Evolutionary conservation across 192 early-diverging fungal species (phyloP), one percentile per base, ranked within the genome.

Genomic region (Podila clonocystis): DNA sequence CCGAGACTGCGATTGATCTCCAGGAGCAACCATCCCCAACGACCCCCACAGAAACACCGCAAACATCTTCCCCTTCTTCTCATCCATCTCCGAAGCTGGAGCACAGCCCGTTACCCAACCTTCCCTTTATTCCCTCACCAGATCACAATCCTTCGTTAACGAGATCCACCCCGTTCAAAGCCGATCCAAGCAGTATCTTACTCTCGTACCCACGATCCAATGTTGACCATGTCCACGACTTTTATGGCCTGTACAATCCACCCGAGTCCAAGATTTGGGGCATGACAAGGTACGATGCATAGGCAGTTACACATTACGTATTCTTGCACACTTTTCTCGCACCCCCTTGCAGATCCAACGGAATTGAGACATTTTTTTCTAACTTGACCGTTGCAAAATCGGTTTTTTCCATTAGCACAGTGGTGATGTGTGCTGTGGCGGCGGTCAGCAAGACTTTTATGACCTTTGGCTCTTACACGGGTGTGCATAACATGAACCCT

Each of bases 401-500:
- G 0, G 20, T 24, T 24, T 24, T 52, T 11, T 26, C 20, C 45
- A 3, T 62, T 26, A 79, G 75, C 6, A 72, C 38, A 9, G 28
- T 72, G 63, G 70, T 80, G 41, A 80, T 80, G 77, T 55, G 65
- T 31, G 77, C 70, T 4, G 77, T 80, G 9, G 77, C 58, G n/a
- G 61, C 67, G 11, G 66, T 80, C 17, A 80, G 77, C 57, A 80
- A 80, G 41, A 50, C 58, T 2, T 80, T 73, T 33, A 58, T 80
- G 70, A 80, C 77, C 2, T 80, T 80, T 60, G 77, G 77, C 22
- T 41, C 77, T 0, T 80, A 80, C 49, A 85, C 82, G 20, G 73
- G 82, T 0, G 83, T 87, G 1, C 83, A 89, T 64, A 84, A 89
- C 57, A 72, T 91, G 62, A 87, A 94, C 73, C 85, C 86, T 50